These are phyloP conservation scores for Epichloe aotearoae DNA, from an alignment of 2,329 filamentous ascomycete species.

Conservation along the genomic window DNA sequence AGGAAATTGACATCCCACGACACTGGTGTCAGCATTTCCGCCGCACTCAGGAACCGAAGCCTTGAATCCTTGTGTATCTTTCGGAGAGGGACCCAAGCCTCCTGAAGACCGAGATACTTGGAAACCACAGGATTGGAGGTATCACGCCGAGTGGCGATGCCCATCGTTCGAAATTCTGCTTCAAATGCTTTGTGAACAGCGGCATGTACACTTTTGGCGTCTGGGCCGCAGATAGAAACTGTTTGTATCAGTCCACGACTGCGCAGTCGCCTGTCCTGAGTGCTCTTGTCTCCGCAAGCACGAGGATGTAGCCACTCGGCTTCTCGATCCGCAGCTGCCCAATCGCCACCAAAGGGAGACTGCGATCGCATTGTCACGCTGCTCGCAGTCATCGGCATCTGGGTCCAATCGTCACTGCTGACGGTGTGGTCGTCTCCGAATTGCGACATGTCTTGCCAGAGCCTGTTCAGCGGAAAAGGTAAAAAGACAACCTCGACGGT, in stretches of 20 bases:
- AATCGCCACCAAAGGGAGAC: slow-evolving; percentile 34
- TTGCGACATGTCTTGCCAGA: slow-evolving; percentile 39
- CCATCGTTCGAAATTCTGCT: slow-evolving; percentile 35
- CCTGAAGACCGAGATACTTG: slow-evolving; percentile 47
- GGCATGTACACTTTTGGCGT: slow-evolving; percentile 53
- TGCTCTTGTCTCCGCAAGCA: slow-evolving; percentile 49
- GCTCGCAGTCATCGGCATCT: slow-evolving; percentile 35
- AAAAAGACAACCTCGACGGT: slow-evolving; percentile 64
- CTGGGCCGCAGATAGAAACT: slow-evolving; percentile 46
- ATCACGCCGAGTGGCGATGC: slow-evolving; percentile 17
- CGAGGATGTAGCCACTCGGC: slow-evolving; percentile 54
- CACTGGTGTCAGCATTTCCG: slow-evolving; percentile 61
- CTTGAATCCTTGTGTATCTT: slow-evolving; percentile 64
- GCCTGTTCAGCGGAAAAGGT: slow-evolving; percentile 48
- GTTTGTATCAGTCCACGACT: slow-evolving; percentile 60
- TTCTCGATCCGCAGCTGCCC: slow-evolving; percentile 27
- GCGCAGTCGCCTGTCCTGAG: slow-evolving; percentile 56
- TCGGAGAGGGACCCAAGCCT: slow-evolving; percentile 61
- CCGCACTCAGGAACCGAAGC: slow-evolving; percentile 54
- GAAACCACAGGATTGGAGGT: slow-evolving; percentile 17
- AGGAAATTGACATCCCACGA: slow-evolving; percentile 62
- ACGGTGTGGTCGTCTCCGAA: slow-evolving; percentile 28
- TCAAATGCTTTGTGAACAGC: slow-evolving; percentile 52
- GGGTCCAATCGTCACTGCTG: slow-evolving; percentile 40
- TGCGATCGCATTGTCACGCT: slow-evolving; percentile 31